These are phyloP conservation scores for Debaryomyces sp. DNA, from an alignment of 1,139 yeast genomes.

Conservation along the genomic window DNA sequence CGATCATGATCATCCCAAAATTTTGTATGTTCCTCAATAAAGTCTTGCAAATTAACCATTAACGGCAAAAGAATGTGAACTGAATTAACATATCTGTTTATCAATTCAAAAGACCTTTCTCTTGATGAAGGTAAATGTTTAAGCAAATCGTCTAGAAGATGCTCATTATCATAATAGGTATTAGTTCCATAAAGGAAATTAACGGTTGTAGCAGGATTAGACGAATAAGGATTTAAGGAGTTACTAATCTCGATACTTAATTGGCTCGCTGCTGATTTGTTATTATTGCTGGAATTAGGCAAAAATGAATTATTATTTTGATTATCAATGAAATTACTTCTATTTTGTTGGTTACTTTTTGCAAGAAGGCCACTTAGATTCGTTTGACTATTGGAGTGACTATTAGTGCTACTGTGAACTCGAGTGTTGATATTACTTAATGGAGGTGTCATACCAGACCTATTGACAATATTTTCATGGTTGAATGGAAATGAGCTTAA, in stretches of 20 bases:
- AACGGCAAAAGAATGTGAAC: conserved; percentile 59
- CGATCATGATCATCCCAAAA: conserved; percentile 45
- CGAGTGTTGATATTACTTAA: conserved; percentile 1
- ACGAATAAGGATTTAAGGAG: conserved; percentile 31
- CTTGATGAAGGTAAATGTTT: conserved; percentile 38
- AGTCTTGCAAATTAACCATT: conserved; percentile 44
- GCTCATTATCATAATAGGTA: conserved; percentile 41
- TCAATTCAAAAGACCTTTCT: conserved; percentile 52
- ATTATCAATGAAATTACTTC: conserved; percentile 19
- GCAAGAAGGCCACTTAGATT: conserved; percentile 25
- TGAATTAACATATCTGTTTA: conserved; percentile 50
- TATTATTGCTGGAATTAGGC: not conserved
- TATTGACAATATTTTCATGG: conserved; percentile 11
- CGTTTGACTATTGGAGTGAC: conserved; percentile 1
- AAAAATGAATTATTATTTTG: conserved; percentile 8
- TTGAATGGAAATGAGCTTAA: conserved; percentile 37
- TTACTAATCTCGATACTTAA: conserved; percentile 26
- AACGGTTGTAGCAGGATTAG: conserved; percentile 43
- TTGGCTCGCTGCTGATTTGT: conserved; percentile 14
- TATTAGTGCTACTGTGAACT: not conserved
- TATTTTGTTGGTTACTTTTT: conserved; percentile 11
- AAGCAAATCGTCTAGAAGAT: conserved; percentile 37
- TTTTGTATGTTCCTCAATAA: conserved; percentile 48
- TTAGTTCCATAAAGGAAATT: conserved; percentile 49
- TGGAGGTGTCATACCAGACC: conserved; percentile 4